Evolutionary conservation across 2,329 filamentous ascomycete genomes (phyloP), one percentile per base, ranked within the genome.

Genomic region (Akanthomyces lecanii): DNA sequence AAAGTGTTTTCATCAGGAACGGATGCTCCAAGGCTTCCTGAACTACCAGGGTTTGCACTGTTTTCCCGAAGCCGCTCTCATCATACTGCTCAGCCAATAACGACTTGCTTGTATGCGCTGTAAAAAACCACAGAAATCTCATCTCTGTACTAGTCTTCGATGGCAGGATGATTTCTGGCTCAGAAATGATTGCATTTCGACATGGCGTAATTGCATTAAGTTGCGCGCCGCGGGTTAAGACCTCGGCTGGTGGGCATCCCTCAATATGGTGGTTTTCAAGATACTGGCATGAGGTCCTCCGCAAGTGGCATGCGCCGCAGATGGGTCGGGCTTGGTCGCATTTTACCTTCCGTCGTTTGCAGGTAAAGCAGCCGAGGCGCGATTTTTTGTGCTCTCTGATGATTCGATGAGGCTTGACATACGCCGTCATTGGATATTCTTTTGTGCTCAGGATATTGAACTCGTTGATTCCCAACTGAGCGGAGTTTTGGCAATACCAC

Each of bases 51-150:
- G 79, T 74, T 64, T 76, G 77, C 64, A 85, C 75, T 25, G 81
- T 74, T 10, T 77, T 69, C 63, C 80, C 76, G 60, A 80, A 68
- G 0, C 72, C 67, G 11, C 71, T 67, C 4, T 74, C 71, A 7
- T 68, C 69, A 42, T 36, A 74, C 18, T 71, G 70, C 25, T 78
- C 71, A 33, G 79, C 71, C 16, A 79, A 75, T 68, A 85, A 82
- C 16, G 79, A 80, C 3, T 71, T 64, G 66, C 73, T 81, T 10
- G 80, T 81, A 38, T 77, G 70, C 10, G 74, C 75, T 14, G 79
- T 81, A 67, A 83, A 85, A 67, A 83, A 82, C 82, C 82, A 85
- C 7, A 85, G 68, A 47, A 85, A 76, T 65, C 77, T 79, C 80
- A 85, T 81, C 64, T 85, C 82, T 50, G 45, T 18, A 25, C 16